A percentile compares a stretch with the other conserved stretches of the same genome.
Evolutionary conservation across 306 rosid species (phyloP).

Genomic region (Prinsepia uniflora): DNA sequence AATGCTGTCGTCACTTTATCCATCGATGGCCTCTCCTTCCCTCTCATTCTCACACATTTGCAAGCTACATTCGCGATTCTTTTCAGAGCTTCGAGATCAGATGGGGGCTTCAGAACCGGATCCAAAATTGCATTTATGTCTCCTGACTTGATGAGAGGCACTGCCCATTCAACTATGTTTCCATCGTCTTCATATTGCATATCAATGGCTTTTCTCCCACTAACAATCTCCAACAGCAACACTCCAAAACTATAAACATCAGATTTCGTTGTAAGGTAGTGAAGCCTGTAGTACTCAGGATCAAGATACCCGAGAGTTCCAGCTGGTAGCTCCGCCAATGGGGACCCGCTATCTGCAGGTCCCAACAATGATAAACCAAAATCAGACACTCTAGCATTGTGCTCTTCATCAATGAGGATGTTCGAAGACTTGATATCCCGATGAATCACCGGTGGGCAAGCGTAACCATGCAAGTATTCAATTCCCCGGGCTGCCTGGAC

Average conservation of each 20-base stretch:
- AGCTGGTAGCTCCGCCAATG: slow-evolving; percentile 85
- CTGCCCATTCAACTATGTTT: slow-evolving; percentile 96
- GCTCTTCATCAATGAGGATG: slow-evolving; percentile 93
- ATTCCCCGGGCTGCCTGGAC: slow-evolving; percentile 96
- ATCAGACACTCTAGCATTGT: slow-evolving; percentile 93
- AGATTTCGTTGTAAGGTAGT: slow-evolving; percentile 91
- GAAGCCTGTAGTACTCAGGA: slow-evolving; percentile 95
- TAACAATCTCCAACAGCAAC: slow-evolving; percentile 71
- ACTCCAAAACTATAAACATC: slow-evolving; percentile 97
- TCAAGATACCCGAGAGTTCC: slow-evolving; percentile 98
- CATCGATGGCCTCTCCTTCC: slow-evolving; percentile 96
- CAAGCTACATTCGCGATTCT: slow-evolving; percentile 92
- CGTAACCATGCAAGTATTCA: slow-evolving; percentile 81
- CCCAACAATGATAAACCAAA: slow-evolving; percentile 82
- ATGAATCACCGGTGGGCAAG: slow-evolving; percentile 88
- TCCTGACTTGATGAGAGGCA: slow-evolving; percentile 72
- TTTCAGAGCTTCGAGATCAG: slow-evolving; percentile 71
- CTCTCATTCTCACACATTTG: slow-evolving; percentile 94
- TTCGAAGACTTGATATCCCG: slow-evolving; percentile 91
- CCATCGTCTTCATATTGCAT: slow-evolving; percentile 79
- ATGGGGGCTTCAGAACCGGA: slow-evolving; percentile 64
- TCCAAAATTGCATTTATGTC: slow-evolving; percentile 55
- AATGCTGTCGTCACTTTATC: slow-evolving; percentile 91
- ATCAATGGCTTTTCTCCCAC: slow-evolving; percentile 94
- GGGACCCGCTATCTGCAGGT: slow-evolving; percentile 82